Base-by-base conservation (phyloP, 305 asterid genomes). In the Fraxinus sp. region DNA sequence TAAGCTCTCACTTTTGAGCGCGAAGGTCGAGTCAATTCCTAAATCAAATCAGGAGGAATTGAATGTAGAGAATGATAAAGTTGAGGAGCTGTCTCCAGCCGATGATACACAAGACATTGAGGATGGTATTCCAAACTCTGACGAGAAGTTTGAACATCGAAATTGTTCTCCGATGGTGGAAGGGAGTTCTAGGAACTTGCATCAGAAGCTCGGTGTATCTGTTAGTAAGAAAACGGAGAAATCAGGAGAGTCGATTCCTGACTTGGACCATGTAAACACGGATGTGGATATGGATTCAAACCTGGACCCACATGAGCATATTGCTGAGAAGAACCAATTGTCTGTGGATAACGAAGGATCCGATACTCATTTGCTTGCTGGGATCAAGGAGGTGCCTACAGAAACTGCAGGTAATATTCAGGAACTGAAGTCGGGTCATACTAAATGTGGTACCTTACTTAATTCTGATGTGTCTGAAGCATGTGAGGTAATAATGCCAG, bases 401-500 rank as follows among this genome's bases (percentile, higher is more conserved):
- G 85, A 78, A 24, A 57, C 72, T 36, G 85, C 32, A 62, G 79
- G 79, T 83, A 76, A 36, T 37, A 78, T 37, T 16, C 83, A 71
- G 80, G 88, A 37, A 49, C 72, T 49, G 75, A 66, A 37, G 72
- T 62, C 28, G 78, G 77, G 86, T 72, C 87, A 80, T 62, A 66
- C 81, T 35, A 86, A 78, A 80, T 84, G 80, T 84, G 88, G 72
- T 73, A 18, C 77, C 59, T 36, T 82, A 18, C 85, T 86, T 88
- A 87, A 77, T 86, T 87, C 93, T 79, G 97, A 91, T 81, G 88
- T 84, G 89, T 70, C 92, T 84, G 94, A 91, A 89, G 91, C 87
- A 81, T 87, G 91, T 88, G 97, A 90, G 95, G 91, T 88, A 86
- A 86, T 85, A 84, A 84, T 90, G 93, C 91, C 89, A 84, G 93